Conservation (phyloP, 164 flowering plant species). For the Amborella trichopoda region DNA sequence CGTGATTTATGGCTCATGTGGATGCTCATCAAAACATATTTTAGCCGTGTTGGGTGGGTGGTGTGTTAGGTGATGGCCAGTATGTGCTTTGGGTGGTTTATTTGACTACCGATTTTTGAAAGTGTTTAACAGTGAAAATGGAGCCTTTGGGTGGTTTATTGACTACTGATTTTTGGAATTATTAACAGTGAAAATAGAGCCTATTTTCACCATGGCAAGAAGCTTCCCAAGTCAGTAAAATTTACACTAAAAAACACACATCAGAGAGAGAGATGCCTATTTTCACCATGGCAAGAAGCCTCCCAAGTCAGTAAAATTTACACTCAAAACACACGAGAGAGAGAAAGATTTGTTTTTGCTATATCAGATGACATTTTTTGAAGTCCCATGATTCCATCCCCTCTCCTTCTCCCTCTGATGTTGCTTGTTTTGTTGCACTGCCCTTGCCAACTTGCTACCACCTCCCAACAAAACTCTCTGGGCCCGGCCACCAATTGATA, state of each 20-base stretch:
- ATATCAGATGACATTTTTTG: conserved; percentile 2
- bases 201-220: too few species aligned
- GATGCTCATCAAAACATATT: too few species aligned
- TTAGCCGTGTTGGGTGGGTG: too few species aligned
- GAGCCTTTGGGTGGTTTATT: too few species aligned
- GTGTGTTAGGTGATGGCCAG: too few species aligned
- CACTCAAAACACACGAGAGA: conserved; percentile 1
- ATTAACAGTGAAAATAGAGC: too few species aligned
- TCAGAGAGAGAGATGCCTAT: background rate
- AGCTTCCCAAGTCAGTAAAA: too few species aligned
- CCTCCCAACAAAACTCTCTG: conserved; percentile 42
- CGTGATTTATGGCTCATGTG: too few species aligned
- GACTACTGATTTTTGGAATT: too few species aligned
- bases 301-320: conserved; percentile 9
- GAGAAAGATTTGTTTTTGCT: background rate
- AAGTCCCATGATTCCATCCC: conserved; percentile 48
- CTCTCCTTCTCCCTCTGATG: conserved; percentile 54
- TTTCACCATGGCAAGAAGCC: conserved; percentile 11
- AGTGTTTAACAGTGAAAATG: too few species aligned
- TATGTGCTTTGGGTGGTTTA: too few species aligned
- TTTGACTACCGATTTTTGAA: too few species aligned
- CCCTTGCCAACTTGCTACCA: conserved; percentile 27
- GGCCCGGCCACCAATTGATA: conserved; percentile 61
- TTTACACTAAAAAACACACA: background rate
- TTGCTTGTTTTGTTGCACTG: conserved; percentile 25